Evolutionary conservation across 164 flowering plant genomes (phyloP).

Genomic region (Magnolia officinalis): DNA sequence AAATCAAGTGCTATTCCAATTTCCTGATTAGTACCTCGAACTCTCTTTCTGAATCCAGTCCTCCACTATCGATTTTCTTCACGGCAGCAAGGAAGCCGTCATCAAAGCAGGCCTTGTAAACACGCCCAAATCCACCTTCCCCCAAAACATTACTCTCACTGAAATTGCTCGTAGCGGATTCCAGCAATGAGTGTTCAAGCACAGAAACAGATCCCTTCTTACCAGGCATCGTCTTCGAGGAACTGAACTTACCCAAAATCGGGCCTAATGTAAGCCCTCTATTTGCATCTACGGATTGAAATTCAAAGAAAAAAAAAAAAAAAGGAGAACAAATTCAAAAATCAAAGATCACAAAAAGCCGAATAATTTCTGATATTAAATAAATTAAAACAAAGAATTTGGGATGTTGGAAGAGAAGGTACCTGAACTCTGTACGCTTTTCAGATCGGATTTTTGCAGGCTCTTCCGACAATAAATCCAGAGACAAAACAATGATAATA

Average conservation of each 20-base stretch:
- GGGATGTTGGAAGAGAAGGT: conserved; percentile 3
- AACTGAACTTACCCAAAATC: conserved; percentile 39
- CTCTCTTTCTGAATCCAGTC: conserved; percentile 56
- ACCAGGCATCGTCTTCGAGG: conserved; percentile 31
- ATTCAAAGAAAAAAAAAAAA: conserved; percentile 1
- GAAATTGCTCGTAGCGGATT: conserved; percentile 65
- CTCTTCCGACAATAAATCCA: conserved; percentile 19
- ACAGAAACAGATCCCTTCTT: conserved; percentile 51
- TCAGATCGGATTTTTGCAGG: conserved; percentile 15
- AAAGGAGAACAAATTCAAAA: background rate
- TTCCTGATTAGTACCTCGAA: conserved; percentile 52
- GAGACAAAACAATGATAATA: conserved; percentile 16
- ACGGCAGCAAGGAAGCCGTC: conserved; percentile 59
- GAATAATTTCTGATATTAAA: background rate
- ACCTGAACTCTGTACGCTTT: conserved; percentile 26
- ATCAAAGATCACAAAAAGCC: background rate
- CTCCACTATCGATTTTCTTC: conserved; percentile 53
- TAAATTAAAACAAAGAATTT: conserved; percentile 1
- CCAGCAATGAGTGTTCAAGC: conserved; percentile 60
- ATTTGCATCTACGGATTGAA: conserved; percentile 35
- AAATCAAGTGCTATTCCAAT: background rate
- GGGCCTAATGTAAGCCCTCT: conserved; percentile 43
- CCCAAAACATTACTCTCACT: conserved; percentile 55
- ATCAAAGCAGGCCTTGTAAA: conserved; percentile 67
- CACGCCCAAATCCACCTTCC: conserved; percentile 73